phyloP scores from a whole-genome alignment of 1,139 yeast genomes.

The Saccharomyces pastorianus region DNA sequence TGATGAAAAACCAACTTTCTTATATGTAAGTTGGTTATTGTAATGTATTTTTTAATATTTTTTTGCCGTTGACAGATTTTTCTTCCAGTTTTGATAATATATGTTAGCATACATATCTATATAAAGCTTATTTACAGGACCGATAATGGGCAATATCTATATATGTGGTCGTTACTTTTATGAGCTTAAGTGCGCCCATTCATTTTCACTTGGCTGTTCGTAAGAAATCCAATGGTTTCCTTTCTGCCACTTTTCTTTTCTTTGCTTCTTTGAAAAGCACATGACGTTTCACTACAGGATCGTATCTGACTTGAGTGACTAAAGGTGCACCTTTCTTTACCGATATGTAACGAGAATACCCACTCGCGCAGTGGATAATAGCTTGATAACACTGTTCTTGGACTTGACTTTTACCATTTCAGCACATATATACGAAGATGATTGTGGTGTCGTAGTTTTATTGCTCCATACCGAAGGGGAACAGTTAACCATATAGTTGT shows the following conservation, averaged over 20 bases:
- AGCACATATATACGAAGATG: background rate
- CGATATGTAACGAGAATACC: constrained; percentile 69
- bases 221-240: constrained; percentile 50
- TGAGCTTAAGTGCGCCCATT: constrained; percentile 5
- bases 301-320: constrained; percentile 80
- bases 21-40: background rate
- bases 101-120: background rate
- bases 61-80: background rate
- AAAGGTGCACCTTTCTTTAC: constrained; percentile 76
- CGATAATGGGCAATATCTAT: constrained; percentile 7
- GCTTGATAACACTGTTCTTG: constrained; percentile 51
- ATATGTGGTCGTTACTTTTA: constrained; percentile 11
- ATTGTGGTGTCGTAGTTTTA: background rate
- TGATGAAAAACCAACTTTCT: background rate
- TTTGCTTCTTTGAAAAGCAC: constrained; percentile 83
- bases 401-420: constrained; percentile 38
- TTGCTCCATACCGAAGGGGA: background rate
- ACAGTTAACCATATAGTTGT: background rate
- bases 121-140: background rate
- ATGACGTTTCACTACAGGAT: constrained; percentile 73
- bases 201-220: constrained; percentile 37
- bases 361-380: constrained; percentile 82
- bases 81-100: background rate
- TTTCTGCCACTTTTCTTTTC: constrained; percentile 71
- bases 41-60: background rate